Evolutionary conservation across 2,329 filamentous ascomycete genomes (phyloP).

Genomic region (Alternaria sp.): DNA sequence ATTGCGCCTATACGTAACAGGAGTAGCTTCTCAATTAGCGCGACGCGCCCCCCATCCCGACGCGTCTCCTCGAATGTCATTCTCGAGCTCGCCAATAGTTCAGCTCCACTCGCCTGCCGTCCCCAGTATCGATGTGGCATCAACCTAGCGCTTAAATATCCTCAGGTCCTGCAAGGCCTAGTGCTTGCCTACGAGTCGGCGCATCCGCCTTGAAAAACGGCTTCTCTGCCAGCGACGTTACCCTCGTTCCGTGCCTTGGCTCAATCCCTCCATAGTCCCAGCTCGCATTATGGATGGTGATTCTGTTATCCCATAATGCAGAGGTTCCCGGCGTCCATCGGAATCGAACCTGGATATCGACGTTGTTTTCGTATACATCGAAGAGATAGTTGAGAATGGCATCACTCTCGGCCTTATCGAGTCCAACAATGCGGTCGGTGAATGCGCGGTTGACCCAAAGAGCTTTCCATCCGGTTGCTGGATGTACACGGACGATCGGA

Average conservation of each 20-base stretch:
- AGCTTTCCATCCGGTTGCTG: constrained; percentile 77
- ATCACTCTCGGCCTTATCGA: constrained; percentile 75
- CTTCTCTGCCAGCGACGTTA: constrained; percentile 75
- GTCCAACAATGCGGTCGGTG: constrained; percentile 72
- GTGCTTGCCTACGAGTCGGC: constrained; percentile 70
- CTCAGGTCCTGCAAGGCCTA: constrained; percentile 68
- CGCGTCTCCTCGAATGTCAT: background rate
- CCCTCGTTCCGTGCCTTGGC: constrained; percentile 74
- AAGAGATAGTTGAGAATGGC: constrained; percentile 71
- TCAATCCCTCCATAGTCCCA: constrained; percentile 76
- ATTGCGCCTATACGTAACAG: background rate
- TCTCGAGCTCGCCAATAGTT: too few relatives aligned
- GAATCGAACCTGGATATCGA: constrained; percentile 77
- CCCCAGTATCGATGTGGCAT: too few relatives aligned
- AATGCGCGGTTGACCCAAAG: constrained; percentile 76
- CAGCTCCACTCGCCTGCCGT: too few relatives aligned
- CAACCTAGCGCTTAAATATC: constrained; percentile 54
- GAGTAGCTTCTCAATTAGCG: background rate
- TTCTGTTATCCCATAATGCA: constrained; percentile 76
- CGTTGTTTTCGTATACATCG: constrained; percentile 72
- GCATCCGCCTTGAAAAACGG: constrained; percentile 71
- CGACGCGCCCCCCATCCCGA: background rate
- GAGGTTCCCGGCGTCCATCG: constrained; percentile 73
- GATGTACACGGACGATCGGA: constrained; percentile 74
- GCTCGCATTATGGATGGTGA: constrained; percentile 77